Base-by-base conservation (phyloP, 371 early-diverging fungal genomes). In the Lichtheimia ramosa region DNA sequence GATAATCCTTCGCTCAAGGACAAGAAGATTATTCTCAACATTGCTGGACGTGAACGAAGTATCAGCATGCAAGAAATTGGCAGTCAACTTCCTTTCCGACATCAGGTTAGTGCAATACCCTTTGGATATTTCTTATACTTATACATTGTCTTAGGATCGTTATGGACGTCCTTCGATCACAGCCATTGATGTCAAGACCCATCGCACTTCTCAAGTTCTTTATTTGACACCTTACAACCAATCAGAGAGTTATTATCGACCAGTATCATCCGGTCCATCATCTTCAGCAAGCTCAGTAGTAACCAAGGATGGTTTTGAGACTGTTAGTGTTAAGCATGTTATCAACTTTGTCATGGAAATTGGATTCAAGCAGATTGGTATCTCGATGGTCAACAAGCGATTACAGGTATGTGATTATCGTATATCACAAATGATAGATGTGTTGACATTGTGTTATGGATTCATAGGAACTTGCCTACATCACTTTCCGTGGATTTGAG, bases 21-120 rank as follows among this genome's bases (percentile, higher is more conserved):
- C n/a, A 96, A 95, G 65, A 73, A 82, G 8, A 69, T 96, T 42
- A 87, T 89, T 15, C 52, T 96, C 23, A 77, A 73, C 24, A 87
- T 92, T 5, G 84, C 87, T 57, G 92, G 90, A 8, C 69, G 77
- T 6, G 89, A 92, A 55, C 80, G 95, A 28, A 81, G 86, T 12
- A 84, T 96, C 50, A 93, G 92, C 51, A 58, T 95, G 40, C 89
- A 92, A 65, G 96, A 96, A 69, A 94, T 98, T 54, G 99, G 97
- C 14, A 86, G 84, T 51, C 84, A 90, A 51, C 72, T 86, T 39
- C 96, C 95, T 3, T 91, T 96, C 68, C 84, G 87, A 65, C 91
- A 89, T 68, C 83, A 84, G 1, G 84, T 86, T 58, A 43, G 74
- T 61, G 10, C 10, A 8, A 6, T 8, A 15, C 28, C 3, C 10